Evolutionary conservation across 2,329 filamentous ascomycete genomes (phyloP).

Genomic region (Teratosphaeria nubilosa): DNA sequence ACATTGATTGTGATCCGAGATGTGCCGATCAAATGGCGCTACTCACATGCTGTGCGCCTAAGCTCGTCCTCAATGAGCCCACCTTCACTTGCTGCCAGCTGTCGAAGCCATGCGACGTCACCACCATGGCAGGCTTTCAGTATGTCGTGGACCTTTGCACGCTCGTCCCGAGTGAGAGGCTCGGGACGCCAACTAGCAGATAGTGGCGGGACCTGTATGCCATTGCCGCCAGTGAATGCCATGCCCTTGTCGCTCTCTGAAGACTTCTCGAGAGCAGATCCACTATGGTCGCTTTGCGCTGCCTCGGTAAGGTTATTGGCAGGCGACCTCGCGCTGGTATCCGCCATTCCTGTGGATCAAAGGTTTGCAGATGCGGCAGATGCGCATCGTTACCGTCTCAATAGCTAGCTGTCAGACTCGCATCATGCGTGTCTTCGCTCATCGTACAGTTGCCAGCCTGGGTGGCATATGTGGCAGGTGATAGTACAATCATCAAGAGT

Average conservation of each 20-base stretch:
- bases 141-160: constrained; percentile 26
- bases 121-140: constrained; percentile 31
- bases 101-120: constrained; percentile 31
- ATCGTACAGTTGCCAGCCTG: not conserved
- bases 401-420: not conserved
- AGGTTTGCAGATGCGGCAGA: not conserved
- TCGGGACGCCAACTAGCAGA: constrained; percentile 13
- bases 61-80: constrained; percentile 44
- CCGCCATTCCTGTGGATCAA: not conserved
- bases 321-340: not conserved
- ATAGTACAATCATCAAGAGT: too few species aligned
- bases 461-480: not conserved
- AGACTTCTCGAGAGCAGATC: not conserved
- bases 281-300: not conserved
- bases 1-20: not conserved
- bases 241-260: not conserved
- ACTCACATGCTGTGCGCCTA: constrained; percentile 67
- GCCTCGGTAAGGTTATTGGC: not conserved
- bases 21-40: not conserved
- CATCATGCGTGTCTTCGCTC: not conserved
- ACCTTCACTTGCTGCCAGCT: constrained; percentile 33
- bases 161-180: constrained; percentile 10
- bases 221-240: not conserved
- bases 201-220: constrained; percentile 8
- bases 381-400: not conserved